Percentiles rank a stretch among this genome's conserved stretches.
phyloP scores from a whole-genome alignment of 108 stramenopile species.

The Licmophora abbreviata region DNA sequence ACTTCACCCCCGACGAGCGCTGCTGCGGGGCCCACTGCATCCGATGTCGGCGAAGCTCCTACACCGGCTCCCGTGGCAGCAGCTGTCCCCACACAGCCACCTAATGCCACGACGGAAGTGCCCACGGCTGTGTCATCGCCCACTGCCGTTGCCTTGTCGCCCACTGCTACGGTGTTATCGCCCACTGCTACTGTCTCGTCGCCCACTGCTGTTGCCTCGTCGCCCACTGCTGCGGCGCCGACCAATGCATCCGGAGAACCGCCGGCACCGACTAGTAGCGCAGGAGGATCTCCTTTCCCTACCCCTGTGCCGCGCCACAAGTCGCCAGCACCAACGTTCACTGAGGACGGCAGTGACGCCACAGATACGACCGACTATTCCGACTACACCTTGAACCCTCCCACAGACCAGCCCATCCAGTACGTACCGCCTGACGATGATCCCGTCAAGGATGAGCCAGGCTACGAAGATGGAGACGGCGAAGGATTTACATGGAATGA shows the following conservation, averaged over 20 bases:
- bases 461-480: background rate
- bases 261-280: constrained; percentile 4
- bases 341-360: background rate
- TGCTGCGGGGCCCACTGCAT: too few species aligned
- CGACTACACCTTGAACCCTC: background rate
- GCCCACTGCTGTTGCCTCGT: background rate
- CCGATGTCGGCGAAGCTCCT: constrained; percentile 6
- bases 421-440: constrained; percentile 22
- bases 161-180: background rate
- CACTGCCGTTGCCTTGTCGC: background rate
- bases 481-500: constrained; percentile 3
- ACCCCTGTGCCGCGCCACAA: too few species aligned
- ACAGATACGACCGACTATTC: too few species aligned
- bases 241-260: background rate
- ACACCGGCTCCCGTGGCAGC: background rate
- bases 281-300: too few species aligned
- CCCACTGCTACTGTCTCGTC: background rate
- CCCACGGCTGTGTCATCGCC: constrained; percentile 1
- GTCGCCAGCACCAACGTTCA: background rate
- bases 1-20: background rate
- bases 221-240: background rate
- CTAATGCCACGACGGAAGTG: background rate
- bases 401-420: constrained; percentile 4
- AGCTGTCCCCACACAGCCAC: background rate
- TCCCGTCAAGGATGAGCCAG: constrained; percentile 1